These are phyloP conservation scores for Obba rivulosa DNA, from an alignment of 768 basidiomycete species.

Conservation along the genomic window DNA sequence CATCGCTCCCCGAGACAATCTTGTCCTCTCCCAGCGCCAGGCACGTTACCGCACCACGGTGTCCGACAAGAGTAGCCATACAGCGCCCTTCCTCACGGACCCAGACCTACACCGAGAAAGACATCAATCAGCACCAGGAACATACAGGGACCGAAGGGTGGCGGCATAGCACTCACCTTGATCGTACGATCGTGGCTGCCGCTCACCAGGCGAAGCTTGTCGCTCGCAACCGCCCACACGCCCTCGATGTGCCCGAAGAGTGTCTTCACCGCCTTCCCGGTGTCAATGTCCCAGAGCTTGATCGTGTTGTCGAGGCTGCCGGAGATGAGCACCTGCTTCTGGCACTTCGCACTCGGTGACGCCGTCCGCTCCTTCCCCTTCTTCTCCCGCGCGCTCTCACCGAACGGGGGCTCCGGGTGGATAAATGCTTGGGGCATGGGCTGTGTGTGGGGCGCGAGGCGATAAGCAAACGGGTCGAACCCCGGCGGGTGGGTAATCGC, in stretches of 20 bases:
- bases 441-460: neutral
- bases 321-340: slow-evolving; percentile 74
- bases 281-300: slow-evolving; percentile 93
- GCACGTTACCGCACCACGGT: slow-evolving; percentile 91
- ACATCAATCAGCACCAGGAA: neutral
- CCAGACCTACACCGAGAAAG: slow-evolving; percentile 67
- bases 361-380: neutral
- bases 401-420: neutral
- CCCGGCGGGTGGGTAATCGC: neutral
- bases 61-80: slow-evolving; percentile 86
- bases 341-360: slow-evolving; percentile 16
- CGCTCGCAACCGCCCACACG: slow-evolving; percentile 93
- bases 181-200: slow-evolving; percentile 96
- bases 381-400: slow-evolving; percentile 1
- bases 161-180: slow-evolving; percentile 54
- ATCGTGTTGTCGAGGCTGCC: slow-evolving; percentile 94
- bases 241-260: slow-evolving; percentile 98
- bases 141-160: slow-evolving; percentile 1
- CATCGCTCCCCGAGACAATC: slow-evolving; percentile 94
- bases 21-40: slow-evolving; percentile 90
- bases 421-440: slow-evolving; percentile 1
- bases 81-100: slow-evolving; percentile 84
- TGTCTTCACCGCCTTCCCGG: slow-evolving; percentile 70
- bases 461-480: slow-evolving; percentile 7
- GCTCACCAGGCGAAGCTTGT: slow-evolving; percentile 86